Evolutionary conservation across 257 asterid species (phyloP), one percentile per base, ranked within the genome.

Genomic region (Galeopsis tetrahit): DNA sequence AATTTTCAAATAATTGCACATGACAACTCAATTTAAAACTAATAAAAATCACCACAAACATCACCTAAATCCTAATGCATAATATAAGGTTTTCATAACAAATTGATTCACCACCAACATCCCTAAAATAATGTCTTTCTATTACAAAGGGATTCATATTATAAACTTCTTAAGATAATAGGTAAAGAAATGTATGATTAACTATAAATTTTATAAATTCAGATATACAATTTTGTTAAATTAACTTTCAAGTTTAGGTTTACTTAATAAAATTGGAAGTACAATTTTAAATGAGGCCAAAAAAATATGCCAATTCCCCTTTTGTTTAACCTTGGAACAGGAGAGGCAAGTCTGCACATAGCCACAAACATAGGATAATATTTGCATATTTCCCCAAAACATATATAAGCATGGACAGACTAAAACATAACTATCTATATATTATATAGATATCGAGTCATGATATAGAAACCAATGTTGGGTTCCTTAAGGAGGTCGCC

Each of bases 391-490:
- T 55, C 35, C 35, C 36, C 35, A 32, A 40, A 39, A 63, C 49
- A 39, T 21, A 31, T 10, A 40, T 63, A 7, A 0, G 11, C 17
- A 28, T 57, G 39, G 5, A 56, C 35, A 61, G 66, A 65, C 63
- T 28, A 77, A 38, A 73, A 55, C 59, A 43, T 43, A 64, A 36
- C 51, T 33, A 51, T 14, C 13, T 7, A 39, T 3, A 11, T 56
- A 15, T 63, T 56, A 15, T 63, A 51, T 9, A 31, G 21, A 34
- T 11, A 61, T 34, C 5, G 0, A 63, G 35, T 9, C 31, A 6
- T 4, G 8, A 49, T 49, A 49, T n/a, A 49, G 28, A 49, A 49
- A 28, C 17, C 56, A n/a, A 4, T 49, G 56, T 13, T 13, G 21
- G 55, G 21, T n/a, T 49, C 56, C 28, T 49, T n/a, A n/a, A 49